Percentiles rank a stretch among this genome's conserved stretches.
Conservation (phyloP, 73 alveolate genomes). For the Tetrahymena thermophila region DNA sequence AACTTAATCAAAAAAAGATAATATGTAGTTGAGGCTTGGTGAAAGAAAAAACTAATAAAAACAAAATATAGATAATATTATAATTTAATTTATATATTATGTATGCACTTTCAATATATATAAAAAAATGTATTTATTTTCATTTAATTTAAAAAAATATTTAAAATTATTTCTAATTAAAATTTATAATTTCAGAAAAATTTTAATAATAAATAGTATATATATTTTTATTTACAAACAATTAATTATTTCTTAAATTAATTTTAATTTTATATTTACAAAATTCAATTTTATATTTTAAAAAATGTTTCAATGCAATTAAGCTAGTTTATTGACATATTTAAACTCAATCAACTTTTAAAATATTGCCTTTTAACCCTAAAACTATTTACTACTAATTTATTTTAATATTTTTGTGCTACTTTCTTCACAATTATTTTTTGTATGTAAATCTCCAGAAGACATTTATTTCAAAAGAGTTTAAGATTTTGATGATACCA, state of each 20-base stretch:
- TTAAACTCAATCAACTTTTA: not conserved
- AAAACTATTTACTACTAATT: not conserved
- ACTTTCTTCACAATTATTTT: not conserved
- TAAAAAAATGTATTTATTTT: too few species aligned
- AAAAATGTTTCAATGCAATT: not conserved
- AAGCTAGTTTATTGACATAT: not conserved
- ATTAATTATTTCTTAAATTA: too few species aligned
- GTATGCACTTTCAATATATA: not conserved
- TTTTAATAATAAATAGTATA: too few species aligned
- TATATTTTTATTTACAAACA: too few species aligned
- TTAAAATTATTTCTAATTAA: too few species aligned
- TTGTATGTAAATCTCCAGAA: not conserved
- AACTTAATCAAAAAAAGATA: slow-evolving; percentile 28
- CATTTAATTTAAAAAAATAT: too few species aligned
- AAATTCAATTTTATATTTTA: not conserved
- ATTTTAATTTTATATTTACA: too few species aligned
- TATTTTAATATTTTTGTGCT: not conserved
- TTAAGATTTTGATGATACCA: not conserved
- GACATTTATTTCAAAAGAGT: not conserved
- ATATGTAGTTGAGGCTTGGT: slow-evolving; percentile 68
- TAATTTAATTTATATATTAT: not conserved
- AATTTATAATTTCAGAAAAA: too few species aligned
- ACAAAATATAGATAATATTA: not conserved
- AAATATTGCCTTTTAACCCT: not conserved
- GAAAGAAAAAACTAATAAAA: slow-evolving; percentile 11